Percentiles rank a stretch among this genome's conserved stretches.
Conservation (phyloP, 495 filamentous ascomycete genomes). For the Cetradonia linearis region DNA sequence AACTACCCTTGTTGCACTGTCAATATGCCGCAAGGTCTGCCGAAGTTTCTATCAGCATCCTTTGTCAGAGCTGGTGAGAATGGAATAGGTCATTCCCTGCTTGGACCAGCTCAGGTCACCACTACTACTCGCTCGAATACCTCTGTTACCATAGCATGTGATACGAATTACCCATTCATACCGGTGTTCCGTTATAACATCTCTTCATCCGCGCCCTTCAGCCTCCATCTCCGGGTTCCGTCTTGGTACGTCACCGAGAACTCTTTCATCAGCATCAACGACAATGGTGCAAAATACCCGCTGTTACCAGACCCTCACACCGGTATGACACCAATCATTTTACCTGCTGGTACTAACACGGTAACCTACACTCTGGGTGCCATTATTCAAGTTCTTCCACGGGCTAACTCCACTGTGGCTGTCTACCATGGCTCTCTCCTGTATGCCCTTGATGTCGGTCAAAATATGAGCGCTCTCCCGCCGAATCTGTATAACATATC, state of each 20-base stretch:
- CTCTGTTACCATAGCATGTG: constrained; percentile 27
- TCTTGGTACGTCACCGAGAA: constrained; percentile 17
- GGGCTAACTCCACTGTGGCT: constrained; percentile 45
- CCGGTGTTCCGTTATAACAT: constrained; percentile 40
- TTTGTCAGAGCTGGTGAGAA: constrained; percentile 25
- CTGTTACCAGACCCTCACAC: constrained; percentile 24
- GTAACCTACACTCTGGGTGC: constrained; percentile 25
- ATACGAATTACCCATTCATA: constrained; percentile 47
- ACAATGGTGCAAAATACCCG: constrained; percentile 13
- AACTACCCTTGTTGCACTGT: constrained; percentile 53
- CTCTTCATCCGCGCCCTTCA: constrained; percentile 27
- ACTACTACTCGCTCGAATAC: constrained; percentile 21
- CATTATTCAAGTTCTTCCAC: constrained; percentile 26
- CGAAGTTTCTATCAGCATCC: constrained; percentile 43
- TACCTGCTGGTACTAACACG: constrained; percentile 22
- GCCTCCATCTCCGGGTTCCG: constrained; percentile 24
- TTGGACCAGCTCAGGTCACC: constrained; percentile 25
- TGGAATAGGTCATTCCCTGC: constrained; percentile 24
- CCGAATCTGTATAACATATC: constrained; percentile 21
- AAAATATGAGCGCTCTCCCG: constrained; percentile 24
- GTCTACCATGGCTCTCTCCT: constrained; percentile 46
- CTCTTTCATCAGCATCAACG: constrained; percentile 14
- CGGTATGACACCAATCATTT: constrained; percentile 23
- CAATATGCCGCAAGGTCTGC: constrained; percentile 51
- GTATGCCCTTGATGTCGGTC: constrained; percentile 41